A percentile compares a stretch with the other conserved stretches of the same genome.
phyloP scores from a whole-genome alignment of 192 early-diverging fungal genomes.

The Cladochytrium replicatum region DNA sequence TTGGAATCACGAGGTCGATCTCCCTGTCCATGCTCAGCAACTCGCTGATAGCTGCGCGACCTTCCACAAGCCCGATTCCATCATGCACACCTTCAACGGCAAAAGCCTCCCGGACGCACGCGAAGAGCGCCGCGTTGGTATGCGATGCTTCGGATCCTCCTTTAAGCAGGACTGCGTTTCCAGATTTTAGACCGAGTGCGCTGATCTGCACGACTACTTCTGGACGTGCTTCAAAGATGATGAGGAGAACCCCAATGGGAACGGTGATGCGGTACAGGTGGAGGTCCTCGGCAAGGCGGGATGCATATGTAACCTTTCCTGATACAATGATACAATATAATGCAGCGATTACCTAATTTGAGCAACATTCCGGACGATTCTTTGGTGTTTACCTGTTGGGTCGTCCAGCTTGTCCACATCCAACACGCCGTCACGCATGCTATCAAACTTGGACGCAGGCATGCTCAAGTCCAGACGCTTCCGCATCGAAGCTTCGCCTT shows the following conservation, averaged over 20 bases:
- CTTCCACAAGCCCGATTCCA: slow-evolving; percentile 72
- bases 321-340: neutral
- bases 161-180: slow-evolving; percentile 96
- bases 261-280: slow-evolving; percentile 84
- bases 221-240: slow-evolving; percentile 97
- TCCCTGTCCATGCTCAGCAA: slow-evolving; percentile 82
- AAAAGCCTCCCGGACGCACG: slow-evolving; percentile 71
- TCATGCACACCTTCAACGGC: slow-evolving; percentile 28
- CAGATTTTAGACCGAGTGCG: slow-evolving; percentile 87
- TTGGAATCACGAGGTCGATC: slow-evolving; percentile 92
- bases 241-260: slow-evolving; percentile 90
- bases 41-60: slow-evolving; percentile 76
- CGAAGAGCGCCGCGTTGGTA: slow-evolving; percentile 68
- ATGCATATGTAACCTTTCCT: slow-evolving; percentile 62
- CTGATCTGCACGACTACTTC: slow-evolving; percentile 98
- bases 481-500: slow-evolving; percentile 62
- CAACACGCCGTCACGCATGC: slow-evolving; percentile 77
- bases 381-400: slow-evolving; percentile 51
- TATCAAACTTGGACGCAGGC: slow-evolving; percentile 63
- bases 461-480: slow-evolving; percentile 78
- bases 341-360: slow-evolving; percentile 7
- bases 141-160: slow-evolving; percentile 84
- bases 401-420: slow-evolving; percentile 81
- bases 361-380: too few species aligned
- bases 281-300: slow-evolving; percentile 68